Base-by-base conservation (phyloP, 345 rosid species). In the Pelargonium nanum region DNA sequence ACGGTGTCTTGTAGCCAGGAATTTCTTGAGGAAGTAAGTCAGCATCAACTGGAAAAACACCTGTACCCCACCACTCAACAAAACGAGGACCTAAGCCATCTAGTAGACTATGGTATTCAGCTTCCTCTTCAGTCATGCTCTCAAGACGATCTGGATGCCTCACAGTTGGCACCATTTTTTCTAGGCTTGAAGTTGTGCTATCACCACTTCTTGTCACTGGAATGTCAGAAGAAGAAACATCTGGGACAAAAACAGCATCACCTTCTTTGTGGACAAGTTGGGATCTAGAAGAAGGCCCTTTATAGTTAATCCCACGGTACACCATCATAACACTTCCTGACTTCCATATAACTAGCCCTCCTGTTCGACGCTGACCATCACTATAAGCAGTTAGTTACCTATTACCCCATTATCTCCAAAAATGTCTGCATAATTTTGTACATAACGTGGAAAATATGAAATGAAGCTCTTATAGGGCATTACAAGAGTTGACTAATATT, bases 261-360 rank as follows among this genome's bases (percentile, higher is more conserved):
- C 73, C 79, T 65, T 83, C 82, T 66, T 66, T 28, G 63, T 70
- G 68, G 48, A 32, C 48, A 5, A 73, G 64, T 28, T 71, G 75
- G 12, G 82, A 71, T 67, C 73, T 73, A 56, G 75, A 78, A 56
- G 63, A 65, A 67, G 97, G 95, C 53, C 96, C 92, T 70, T 81
- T 72, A 23, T 88, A 88, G 69, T 83, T 85, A 66, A 40, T 75
- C 25, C 99, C 97, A 56, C 93, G 87, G 64, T 76, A 94, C 21
- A 94, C 97, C 61, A 94, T 80, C 97, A 94, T 88, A 6, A 86
- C 93, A 77, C 99, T 94, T 63, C 99, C 97, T n/a, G 97, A 88
- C 72, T 78, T 84, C 99, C 99, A 94, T 68, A 90, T 71, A 60
- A 94, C 96, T 74, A 88, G 76, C 59, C 96, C 99, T 64, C 96